A percentile compares a stretch with the other conserved stretches of the same genome.
Evolutionary conservation across 140 eudicot genomes (phyloP).

Genomic region (Bidens hawaiensis): DNA sequence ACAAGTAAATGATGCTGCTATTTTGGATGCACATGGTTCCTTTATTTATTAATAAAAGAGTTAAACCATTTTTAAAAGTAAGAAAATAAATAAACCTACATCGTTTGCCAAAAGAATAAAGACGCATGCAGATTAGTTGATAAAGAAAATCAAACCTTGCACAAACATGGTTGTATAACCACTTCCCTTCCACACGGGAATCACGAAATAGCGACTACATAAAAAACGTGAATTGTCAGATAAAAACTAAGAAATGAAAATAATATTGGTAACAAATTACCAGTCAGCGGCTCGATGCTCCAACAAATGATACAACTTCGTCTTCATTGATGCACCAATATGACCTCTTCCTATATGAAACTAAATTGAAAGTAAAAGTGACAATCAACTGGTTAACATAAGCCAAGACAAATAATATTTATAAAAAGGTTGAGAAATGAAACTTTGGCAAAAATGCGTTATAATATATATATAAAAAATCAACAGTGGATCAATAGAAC

Average conservation of each 20-base stretch:
- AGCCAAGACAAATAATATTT: background rate
- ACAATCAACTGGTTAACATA: slow-evolving; percentile 1
- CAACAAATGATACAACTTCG: slow-evolving; percentile 54
- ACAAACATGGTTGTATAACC: slow-evolving; percentile 88
- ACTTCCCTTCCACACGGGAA: slow-evolving; percentile 93
- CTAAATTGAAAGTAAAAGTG: slow-evolving; percentile 27
- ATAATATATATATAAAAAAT: background rate
- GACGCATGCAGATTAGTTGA: background rate
- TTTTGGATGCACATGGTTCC: background rate
- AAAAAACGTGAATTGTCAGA: background rate
- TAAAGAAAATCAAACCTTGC: slow-evolving; percentile 66
- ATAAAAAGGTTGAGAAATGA: background rate
- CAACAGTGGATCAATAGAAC: slow-evolving; percentile 2
- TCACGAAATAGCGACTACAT: slow-evolving; percentile 75
- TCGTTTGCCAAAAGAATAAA: background rate
- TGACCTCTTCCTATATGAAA: slow-evolving; percentile 93
- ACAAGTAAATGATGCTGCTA: background rate
- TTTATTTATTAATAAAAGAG: background rate
- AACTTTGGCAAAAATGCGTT: background rate
- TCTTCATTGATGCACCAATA: slow-evolving; percentile 70
- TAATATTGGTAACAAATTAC: no score
- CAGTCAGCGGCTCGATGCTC: slow-evolving; percentile 62
- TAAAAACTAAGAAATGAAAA: background rate
- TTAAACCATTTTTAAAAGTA: background rate
- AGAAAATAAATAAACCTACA: no score